Evolutionary conservation across 129 eudicot species (phyloP).

Genomic region (Helianthus tuberosus): DNA sequence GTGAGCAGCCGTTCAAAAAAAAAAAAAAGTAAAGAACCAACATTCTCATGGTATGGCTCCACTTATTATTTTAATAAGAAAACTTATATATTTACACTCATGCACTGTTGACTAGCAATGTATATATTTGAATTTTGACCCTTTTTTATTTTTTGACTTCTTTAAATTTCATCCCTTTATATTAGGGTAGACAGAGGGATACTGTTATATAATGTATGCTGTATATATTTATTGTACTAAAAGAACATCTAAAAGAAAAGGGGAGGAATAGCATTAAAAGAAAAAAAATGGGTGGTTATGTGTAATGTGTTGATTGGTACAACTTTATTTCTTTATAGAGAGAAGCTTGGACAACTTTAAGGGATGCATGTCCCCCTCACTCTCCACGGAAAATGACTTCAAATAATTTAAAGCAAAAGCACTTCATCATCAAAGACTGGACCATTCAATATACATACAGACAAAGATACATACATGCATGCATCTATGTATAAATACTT

Average conservation of each 20-base stretch:
- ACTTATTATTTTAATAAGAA: not conserved
- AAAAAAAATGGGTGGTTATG: slow-evolving; percentile 26
- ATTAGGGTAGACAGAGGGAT: not conserved
- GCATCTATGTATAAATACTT: not conserved
- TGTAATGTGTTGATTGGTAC: slow-evolving; percentile 34
- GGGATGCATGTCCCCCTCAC: slow-evolving; percentile 42
- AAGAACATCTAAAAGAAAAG: slow-evolving; percentile 17
- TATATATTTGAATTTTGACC: not conserved
- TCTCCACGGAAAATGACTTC: slow-evolving; percentile 39
- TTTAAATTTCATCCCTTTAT: slow-evolving; percentile 8
- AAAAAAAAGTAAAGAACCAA: slow-evolving; percentile 30
- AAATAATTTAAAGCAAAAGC: slow-evolving; percentile 43
- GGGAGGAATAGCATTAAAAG: slow-evolving; percentile 22
- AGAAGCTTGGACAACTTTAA: slow-evolving; percentile 36
- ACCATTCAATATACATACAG: slow-evolving; percentile 13
- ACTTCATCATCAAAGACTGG: slow-evolving; percentile 28
- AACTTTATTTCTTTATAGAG: slow-evolving; percentile 42
- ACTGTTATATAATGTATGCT: not conserved
- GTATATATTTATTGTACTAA: no score
- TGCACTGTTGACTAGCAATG: slow-evolving; percentile 11
- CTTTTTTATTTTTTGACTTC: slow-evolving; percentile 7
- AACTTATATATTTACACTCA: slow-evolving; percentile 15
- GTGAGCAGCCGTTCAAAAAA: no score
- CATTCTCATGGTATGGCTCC: slow-evolving; percentile 38
- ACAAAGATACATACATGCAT: not conserved